These are phyloP conservation scores for Mycena galopus DNA, from an alignment of 768 basidiomycete genomes.

Conservation along the genomic window DNA sequence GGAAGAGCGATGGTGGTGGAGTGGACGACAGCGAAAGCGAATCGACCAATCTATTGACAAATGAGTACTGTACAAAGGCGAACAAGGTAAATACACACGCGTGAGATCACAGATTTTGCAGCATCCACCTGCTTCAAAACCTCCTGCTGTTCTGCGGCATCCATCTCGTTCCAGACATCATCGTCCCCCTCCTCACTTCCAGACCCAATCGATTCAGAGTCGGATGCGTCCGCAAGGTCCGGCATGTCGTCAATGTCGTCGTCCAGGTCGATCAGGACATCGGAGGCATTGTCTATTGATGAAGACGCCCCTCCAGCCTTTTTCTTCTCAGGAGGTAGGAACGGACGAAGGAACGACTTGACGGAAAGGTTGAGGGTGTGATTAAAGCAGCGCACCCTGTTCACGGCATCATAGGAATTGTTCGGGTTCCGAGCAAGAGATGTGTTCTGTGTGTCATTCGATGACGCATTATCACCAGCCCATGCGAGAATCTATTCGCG, in stretches of 20 bases:
- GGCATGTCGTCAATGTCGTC: background rate
- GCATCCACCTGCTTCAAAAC: background rate
- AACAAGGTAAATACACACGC: background rate
- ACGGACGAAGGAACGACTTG: slow-evolving; percentile 10
- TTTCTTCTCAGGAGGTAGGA: background rate
- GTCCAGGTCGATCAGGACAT: background rate
- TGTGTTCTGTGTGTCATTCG: slow-evolving; percentile 41
- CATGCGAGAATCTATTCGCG: slow-evolving; percentile 9
- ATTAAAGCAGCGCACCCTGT: slow-evolving; percentile 12
- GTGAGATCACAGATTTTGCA: background rate
- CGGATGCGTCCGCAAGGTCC: background rate
- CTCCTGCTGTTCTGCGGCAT: background rate
- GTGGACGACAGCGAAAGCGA: slow-evolving; percentile 44
- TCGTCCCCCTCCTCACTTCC: background rate
- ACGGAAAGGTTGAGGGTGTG: background rate
- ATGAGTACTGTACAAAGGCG: background rate
- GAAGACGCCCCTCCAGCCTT: background rate
- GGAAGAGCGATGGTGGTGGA: slow-evolving; percentile 49
- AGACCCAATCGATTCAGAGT: background rate
- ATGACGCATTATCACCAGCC: slow-evolving; percentile 43
- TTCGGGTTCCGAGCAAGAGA: slow-evolving; percentile 20
- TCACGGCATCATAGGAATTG: slow-evolving; percentile 16
- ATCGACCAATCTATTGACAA: slow-evolving; percentile 37
- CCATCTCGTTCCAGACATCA: background rate
- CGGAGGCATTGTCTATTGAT: too few relatives aligned